phyloP scores from a whole-genome alignment of 768 basidiomycete genomes.

The Lactifluus subvellereus region DNA sequence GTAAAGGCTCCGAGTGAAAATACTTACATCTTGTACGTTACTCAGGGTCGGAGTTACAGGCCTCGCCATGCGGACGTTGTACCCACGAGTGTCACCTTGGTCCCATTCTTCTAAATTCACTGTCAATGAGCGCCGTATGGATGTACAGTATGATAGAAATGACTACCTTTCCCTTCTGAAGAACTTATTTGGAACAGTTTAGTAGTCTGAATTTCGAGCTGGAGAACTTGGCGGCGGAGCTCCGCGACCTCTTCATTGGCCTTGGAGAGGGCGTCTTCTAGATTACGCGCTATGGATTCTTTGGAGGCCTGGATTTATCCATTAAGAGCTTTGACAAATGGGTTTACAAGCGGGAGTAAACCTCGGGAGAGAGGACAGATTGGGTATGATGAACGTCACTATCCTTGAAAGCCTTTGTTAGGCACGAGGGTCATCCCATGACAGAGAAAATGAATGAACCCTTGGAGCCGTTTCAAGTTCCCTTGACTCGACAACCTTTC shows the following conservation, averaged over 20 bases:
- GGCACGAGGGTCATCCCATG: neutral
- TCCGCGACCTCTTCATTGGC: constrained; percentile 18
- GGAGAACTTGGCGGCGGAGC: constrained; percentile 8
- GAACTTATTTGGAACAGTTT: constrained; percentile 2
- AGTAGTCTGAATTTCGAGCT: constrained; percentile 5
- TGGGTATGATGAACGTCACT: neutral
- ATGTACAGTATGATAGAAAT: neutral
- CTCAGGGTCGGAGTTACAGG: neutral
- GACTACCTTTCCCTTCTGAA: neutral
- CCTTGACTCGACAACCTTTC: neutral
- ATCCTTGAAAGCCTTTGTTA: constrained; percentile 3
- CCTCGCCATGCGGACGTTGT: neutral
- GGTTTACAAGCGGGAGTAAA: neutral
- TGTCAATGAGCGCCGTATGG: neutral
- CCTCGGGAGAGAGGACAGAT: constrained; percentile 5
- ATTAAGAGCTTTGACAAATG: neutral
- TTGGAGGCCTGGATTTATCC: neutral
- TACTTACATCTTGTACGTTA: constrained; percentile 12
- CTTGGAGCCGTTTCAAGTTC: neutral
- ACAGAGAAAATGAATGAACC: neutral
- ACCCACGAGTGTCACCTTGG: constrained; percentile 1
- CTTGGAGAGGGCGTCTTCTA: constrained; percentile 15
- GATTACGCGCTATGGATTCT: constrained; percentile 8
- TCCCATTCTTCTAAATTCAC: neutral
- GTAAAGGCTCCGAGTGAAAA: neutral